Conservation (phyloP, 257 asterid genomes). For the Jaltomata sinuosa region DNA sequence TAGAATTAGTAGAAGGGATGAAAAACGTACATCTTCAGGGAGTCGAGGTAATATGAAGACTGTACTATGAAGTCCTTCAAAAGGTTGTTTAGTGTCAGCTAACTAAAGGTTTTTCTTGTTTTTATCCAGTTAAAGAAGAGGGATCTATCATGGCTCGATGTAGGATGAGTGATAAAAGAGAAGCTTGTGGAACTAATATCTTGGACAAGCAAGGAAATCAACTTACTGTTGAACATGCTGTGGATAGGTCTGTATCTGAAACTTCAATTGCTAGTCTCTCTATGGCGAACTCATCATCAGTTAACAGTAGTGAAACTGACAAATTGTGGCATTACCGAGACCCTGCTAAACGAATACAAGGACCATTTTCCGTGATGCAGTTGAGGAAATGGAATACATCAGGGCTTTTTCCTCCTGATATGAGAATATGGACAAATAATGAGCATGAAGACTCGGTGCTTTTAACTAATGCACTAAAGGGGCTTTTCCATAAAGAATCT, state of each 20-base stretch:
- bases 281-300: constrained; percentile 23
- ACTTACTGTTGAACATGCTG: constrained; percentile 24
- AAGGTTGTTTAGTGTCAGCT: not conserved
- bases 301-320: constrained; percentile 50
- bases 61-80: not conserved
- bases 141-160: constrained; percentile 16
- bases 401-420: constrained; percentile 71
- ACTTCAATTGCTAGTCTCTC: constrained; percentile 24
- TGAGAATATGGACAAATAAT: constrained; percentile 86
- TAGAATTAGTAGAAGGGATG: not conserved
- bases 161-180: constrained; percentile 25
- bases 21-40: not conserved
- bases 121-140: constrained; percentile 54
- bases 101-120: constrained; percentile 6
- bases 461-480: constrained; percentile 55
- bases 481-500: constrained; percentile 39
- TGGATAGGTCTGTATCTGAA: constrained; percentile 37
- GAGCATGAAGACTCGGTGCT: constrained; percentile 68
- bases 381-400: constrained; percentile 77
- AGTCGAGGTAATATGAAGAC: not conserved
- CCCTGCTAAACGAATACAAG: constrained; percentile 83
- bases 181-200: constrained; percentile 23
- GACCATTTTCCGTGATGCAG: constrained; percentile 87
- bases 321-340: constrained; percentile 96
- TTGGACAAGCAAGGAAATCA: constrained; percentile 25